phyloP scores from a whole-genome alignment of 768 basidiomycete species.

The Phaeolepiota aurea region DNA sequence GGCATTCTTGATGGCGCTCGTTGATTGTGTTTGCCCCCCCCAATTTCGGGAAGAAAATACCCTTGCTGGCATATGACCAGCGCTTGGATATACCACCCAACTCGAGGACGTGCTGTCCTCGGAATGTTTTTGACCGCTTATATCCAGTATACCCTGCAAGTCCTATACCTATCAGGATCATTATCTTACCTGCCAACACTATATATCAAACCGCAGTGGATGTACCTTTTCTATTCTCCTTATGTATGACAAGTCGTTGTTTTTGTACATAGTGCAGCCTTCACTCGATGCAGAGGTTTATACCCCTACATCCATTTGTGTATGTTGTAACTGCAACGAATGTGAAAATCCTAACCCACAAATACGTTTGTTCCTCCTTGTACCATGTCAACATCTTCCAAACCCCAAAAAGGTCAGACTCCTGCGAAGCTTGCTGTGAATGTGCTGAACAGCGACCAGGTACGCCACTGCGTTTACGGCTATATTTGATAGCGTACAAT shows the following conservation, averaged over 20 bases:
- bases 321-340: too few species aligned
- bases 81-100: too few species aligned
- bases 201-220: too few species aligned
- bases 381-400: background rate
- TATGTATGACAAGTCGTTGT: background rate
- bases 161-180: background rate
- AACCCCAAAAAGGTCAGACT: background rate
- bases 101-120: too few species aligned
- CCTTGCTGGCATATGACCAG: background rate
- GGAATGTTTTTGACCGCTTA: too few species aligned
- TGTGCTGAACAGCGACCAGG: too few species aligned
- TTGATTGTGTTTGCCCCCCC: conserved; percentile 3
- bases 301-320: too few species aligned
- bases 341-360: too few species aligned
- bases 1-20: conserved; percentile 84
- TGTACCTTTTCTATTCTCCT: background rate
- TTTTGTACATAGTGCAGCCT: background rate
- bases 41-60: background rate
- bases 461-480: too few species aligned
- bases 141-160: background rate
- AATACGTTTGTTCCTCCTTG: too few species aligned
- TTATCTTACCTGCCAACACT: background rate
- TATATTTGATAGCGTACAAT: conserved; percentile 80
- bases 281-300: too few species aligned
- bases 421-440: too few species aligned